Evolutionary conservation across 345 rosid genomes (phyloP).

Genomic region (Citrus australasica): DNA sequence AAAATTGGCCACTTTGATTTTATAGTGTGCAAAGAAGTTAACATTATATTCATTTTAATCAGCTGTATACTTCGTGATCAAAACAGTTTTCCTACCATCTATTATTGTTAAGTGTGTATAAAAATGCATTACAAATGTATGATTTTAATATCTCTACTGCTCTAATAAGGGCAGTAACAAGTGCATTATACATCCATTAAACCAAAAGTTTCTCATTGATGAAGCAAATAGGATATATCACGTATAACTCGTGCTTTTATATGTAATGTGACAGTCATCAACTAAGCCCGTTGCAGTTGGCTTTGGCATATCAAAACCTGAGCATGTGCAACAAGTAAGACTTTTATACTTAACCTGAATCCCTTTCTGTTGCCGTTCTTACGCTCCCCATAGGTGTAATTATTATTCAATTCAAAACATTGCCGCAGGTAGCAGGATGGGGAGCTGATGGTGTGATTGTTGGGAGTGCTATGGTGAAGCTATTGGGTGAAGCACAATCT

Average conservation of each 20-base stretch:
- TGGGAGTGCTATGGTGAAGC: conserved; percentile 81
- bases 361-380: neutral
- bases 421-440: conserved; percentile 62
- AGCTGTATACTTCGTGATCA: neutral
- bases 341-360: neutral
- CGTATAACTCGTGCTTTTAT: neutral
- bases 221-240: neutral
- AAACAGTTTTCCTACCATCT: neutral
- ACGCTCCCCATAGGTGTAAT: neutral
- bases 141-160: neutral
- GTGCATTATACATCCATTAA: neutral
- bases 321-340: conserved; percentile 76
- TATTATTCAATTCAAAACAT: neutral
- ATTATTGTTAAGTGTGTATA: neutral
- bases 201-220: neutral
- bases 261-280: conserved; percentile 38
- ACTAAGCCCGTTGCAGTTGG: conserved; percentile 77
- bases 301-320: conserved; percentile 80
- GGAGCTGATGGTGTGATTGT: conserved; percentile 92
- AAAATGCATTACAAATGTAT: neutral
- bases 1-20: neutral
- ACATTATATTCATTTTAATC: neutral
- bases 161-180: neutral
- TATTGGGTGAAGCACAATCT: conserved; percentile 66
- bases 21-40: neutral